Evolutionary conservation across 2,329 filamentous ascomycete genomes (phyloP), one percentile per base, ranked within the genome.

Genomic region (Coleophoma cylindrospora): DNA sequence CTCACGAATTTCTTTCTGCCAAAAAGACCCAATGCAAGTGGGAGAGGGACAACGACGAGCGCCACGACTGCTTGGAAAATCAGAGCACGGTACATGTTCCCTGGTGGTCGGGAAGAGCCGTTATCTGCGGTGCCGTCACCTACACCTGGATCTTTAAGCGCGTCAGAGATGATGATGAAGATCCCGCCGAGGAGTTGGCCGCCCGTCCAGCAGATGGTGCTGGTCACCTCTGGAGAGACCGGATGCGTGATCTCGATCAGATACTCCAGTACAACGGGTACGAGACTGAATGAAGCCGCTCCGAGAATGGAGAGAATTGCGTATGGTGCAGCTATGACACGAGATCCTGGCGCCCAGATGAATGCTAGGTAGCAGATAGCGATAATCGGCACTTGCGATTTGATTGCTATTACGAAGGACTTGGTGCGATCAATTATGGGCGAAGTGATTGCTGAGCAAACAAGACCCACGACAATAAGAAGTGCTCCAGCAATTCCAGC

Each of bases 401-500:
- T 89, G 67, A 95, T 83, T 21, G 84, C 80, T 4, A 79, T 65
- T 0, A 96, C 72, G 63, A 91, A 95, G 22, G 80, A 74, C 68
- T 96, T 95, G 50, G 84, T 91, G 47, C 86, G 81, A 71, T 97
- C 94, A 55, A 95, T 81, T 57, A 96, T 75, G 0, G 92, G 92
- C 0, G 86, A 89, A 0, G 83, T 77, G 54, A 95, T 74, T 13
- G 90, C 94, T 0, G 90, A 79, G 4, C 80, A 69, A 41, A 95
- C 75, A 1, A 99, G 81, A 9, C 94, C 94, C 48, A 94, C 88
- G 43, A 96, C 76, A 64, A 97, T 97, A 34, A 97, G 79, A 9
- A 97, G 69, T 1, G 88, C 94, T 56, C 94, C 94, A 11, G 86
- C 90, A 61, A 97, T 91, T 34, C 94, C 94, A 19, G 92, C 89